phyloP scores from a whole-genome alignment of 805 yeast species.

The Ogataea ramenticola region DNA sequence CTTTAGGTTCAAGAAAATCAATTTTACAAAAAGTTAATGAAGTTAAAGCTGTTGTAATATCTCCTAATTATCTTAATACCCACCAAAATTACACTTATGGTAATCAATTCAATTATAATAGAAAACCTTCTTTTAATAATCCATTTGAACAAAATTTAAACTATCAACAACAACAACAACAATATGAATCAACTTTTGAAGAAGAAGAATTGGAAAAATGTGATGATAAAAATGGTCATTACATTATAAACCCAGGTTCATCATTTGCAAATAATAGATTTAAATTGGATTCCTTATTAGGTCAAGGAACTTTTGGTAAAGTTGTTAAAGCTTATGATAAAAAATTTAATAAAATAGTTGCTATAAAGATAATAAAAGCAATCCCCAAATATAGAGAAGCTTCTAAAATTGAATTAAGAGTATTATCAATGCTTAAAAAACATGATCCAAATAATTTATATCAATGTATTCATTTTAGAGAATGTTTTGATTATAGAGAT shows the following conservation, averaged over 20 bases:
- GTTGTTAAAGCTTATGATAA: constrained; percentile 80
- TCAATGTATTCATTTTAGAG: constrained; percentile 80
- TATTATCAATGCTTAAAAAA: constrained; percentile 63
- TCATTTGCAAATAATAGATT: constrained; percentile 68
- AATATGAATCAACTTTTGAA: constrained; percentile 2
- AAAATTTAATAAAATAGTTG: constrained; percentile 54
- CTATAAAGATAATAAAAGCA: constrained; percentile 87
- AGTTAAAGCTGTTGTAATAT: constrained; percentile 29
- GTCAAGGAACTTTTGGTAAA: constrained; percentile 92
- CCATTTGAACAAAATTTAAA: constrained; percentile 3
- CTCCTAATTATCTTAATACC: too few species aligned
- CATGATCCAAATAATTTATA: constrained; percentile 62
- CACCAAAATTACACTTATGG: constrained; percentile 25
- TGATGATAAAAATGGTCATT: constrained; percentile 72
- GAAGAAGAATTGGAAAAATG: constrained; percentile 27
- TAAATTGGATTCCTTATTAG: constrained; percentile 58
- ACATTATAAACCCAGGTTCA: constrained; percentile 51
- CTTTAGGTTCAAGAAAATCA: constrained; percentile 24
- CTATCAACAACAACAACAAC: not conserved
- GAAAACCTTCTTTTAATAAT: constrained; percentile 21
- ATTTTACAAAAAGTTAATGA: constrained; percentile 34
- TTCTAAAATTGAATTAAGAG: constrained; percentile 83
- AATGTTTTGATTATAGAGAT: constrained; percentile 86
- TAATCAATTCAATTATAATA: not conserved
- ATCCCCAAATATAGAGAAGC: constrained; percentile 95